phyloP scores from a whole-genome alignment of 306 rosid genomes.

The Ammopiptanthus mongolicus region DNA sequence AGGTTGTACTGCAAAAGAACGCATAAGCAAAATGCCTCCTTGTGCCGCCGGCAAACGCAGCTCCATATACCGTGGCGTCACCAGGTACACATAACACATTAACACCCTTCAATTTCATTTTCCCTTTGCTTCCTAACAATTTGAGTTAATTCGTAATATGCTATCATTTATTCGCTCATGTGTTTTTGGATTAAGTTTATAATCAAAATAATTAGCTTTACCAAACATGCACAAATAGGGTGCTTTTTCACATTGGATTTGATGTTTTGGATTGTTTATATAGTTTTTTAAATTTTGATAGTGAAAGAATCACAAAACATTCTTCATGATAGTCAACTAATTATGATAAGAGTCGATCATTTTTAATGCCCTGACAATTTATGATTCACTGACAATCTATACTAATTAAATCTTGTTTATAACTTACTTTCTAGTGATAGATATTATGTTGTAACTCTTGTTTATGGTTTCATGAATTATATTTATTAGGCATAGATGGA shows the following conservation, averaged over 20 bases:
- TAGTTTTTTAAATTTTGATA: too few species aligned
- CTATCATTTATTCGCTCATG: not conserved
- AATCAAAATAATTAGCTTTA: not conserved
- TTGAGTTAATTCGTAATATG: not conserved
- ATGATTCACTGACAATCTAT: too few species aligned
- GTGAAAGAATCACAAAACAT: too few species aligned
- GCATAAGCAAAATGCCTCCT: conserved; percentile 99
- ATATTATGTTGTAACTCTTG: not conserved
- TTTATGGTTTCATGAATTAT: conserved; percentile 17
- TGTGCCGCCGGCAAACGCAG: conserved; percentile 97
- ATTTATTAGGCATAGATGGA: conserved; percentile 90
- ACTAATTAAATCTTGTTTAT: too few species aligned
- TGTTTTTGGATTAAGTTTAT: not conserved
- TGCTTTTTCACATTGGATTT: not conserved
- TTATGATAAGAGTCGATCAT: too few species aligned
- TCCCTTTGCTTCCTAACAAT: conserved; percentile 8
- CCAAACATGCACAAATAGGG: not conserved
- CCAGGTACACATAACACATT: conserved; percentile 78
- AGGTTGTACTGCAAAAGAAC: conserved; percentile 94
- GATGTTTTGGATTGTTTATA: not conserved
- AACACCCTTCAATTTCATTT: not conserved
- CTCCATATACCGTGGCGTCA: conserved; percentile 97
- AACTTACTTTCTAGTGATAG: not conserved
- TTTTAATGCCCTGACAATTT: too few species aligned
- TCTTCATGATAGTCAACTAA: too few species aligned